These are phyloP conservation scores for Plenodomus lindquistii DNA, from an alignment of 2,329 filamentous ascomycete genomes.

Conservation along the genomic window DNA sequence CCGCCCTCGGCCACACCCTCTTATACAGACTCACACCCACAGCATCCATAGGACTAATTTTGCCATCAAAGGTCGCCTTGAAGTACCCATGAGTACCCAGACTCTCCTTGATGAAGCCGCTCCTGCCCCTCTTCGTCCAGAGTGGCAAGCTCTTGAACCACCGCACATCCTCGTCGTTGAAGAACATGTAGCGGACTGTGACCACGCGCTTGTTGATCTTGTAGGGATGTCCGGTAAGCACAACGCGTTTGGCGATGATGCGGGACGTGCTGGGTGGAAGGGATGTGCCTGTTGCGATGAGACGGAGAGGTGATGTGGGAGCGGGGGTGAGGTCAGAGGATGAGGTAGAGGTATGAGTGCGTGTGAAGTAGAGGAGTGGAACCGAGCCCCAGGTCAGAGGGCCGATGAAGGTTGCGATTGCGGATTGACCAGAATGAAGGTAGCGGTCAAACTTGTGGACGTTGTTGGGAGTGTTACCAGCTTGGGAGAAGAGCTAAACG, in stretches of 20 bases:
- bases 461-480: constrained; percentile 91
- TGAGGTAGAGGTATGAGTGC: constrained; percentile 42
- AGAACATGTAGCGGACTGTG: constrained; percentile 99
- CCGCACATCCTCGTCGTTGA: constrained; percentile 89
- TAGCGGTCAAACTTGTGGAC: constrained; percentile 96
- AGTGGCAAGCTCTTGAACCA: constrained; percentile 98
- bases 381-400: constrained; percentile 93
- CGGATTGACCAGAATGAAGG: constrained; percentile 86
- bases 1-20: constrained; percentile 66
- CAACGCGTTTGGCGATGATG: constrained; percentile 89
- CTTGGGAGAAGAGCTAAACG: constrained; percentile 73
- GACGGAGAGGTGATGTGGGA: constrained; percentile 56
- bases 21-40: constrained; percentile 76
- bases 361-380: constrained; percentile 85
- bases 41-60: constrained; percentile 93
- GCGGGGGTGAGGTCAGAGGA: constrained; percentile 21
- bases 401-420: constrained; percentile 85
- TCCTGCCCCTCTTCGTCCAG: constrained; percentile 88
- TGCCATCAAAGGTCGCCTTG: constrained; percentile 96
- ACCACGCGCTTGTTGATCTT: constrained; percentile 99
- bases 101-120: constrained; percentile 90
- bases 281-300: constrained; percentile 86
- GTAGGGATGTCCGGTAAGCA: constrained; percentile 93
- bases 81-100: constrained; percentile 99
- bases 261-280: constrained; percentile 74